A percentile compares a stretch with the other conserved stretches of the same genome.
Evolutionary conservation across 2,329 filamentous ascomycete genomes (phyloP).

Genomic region (Neopestalotiopsis rosae): DNA sequence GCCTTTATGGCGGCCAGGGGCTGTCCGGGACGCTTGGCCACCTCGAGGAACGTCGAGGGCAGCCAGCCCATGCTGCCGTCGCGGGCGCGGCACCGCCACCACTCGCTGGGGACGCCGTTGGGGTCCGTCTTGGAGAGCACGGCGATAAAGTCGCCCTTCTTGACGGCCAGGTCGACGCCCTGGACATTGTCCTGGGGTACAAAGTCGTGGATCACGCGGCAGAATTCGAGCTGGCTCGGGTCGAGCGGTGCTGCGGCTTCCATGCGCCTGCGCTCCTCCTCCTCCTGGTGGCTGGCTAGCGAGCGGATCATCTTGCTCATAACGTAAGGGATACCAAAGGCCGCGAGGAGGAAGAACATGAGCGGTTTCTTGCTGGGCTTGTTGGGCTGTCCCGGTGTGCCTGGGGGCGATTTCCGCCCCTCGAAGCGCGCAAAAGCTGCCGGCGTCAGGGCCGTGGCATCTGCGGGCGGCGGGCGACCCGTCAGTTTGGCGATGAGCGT

Average conservation of each 20-base stretch:
- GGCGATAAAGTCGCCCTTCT: conserved; percentile 94
- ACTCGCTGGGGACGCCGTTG: conserved; percentile 88
- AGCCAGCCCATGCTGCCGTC: conserved; percentile 92
- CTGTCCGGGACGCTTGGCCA: conserved; percentile 61
- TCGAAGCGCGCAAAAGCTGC: conserved; percentile 90
- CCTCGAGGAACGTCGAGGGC: conserved; percentile 87
- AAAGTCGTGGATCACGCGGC: conserved; percentile 93
- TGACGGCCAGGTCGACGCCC: conserved; percentile 87
- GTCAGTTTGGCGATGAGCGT: conserved; percentile 92
- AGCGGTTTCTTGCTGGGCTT: conserved; percentile 93
- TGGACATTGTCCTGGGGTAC: conserved; percentile 71
- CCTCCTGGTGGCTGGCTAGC: conserved; percentile 83
- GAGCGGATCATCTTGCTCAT: conserved; percentile 95
- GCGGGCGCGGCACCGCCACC: conserved; percentile 93
- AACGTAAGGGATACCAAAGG: conserved; percentile 93
- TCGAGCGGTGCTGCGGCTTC: conserved; percentile 70
- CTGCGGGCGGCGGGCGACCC: conserved; percentile 86
- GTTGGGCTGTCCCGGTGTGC: conserved; percentile 66
- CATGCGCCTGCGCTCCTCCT: conserved; percentile 72
- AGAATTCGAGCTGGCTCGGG: conserved; percentile 93
- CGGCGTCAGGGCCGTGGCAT: conserved; percentile 85
- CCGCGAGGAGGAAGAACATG: conserved; percentile 91
- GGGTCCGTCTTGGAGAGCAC: conserved; percentile 93
- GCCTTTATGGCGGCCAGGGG: conserved; percentile 59
- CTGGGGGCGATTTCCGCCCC: conserved; percentile 63